Base-by-base conservation (phyloP, 495 filamentous ascomycete genomes). In the Tuber aestivum region DNA sequence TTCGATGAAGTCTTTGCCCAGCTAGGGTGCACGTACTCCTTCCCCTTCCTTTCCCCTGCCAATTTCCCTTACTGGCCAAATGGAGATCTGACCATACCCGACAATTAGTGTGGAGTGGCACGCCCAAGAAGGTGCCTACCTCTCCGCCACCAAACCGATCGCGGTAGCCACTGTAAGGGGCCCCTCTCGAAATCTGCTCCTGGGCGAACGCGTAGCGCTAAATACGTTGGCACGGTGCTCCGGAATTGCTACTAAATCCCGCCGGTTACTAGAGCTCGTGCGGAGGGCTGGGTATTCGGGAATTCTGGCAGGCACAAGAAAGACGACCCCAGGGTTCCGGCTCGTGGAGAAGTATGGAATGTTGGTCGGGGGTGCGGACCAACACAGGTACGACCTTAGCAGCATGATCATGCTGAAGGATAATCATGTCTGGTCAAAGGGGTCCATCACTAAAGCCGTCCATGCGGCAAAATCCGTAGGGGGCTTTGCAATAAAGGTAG, bases 331-430 rank as follows among this genome's bases (percentile, higher is more conserved):
- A 0, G 95, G 96, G 0, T 98, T 98, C 85, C 88, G 95, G 5
- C 86, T 99, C 14, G 94, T 98, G 3, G 95, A 99, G 86, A 99
- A 99, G 86, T 99, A 98, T 83, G 95, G 93, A 71, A 97, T 99
- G 90, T 85, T 97, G 21, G 90, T 97, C 21, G 95, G 94, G 32
- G 96, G 96, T 27, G 92, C 91, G 44, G 95, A 99, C 83, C 89
- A 91, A 1, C 96, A 99, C 83, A 88, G 95, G 21, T 92, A 97
- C 84, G 96, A 98, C 84, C 85, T 99, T 50, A 93, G 91, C 77
- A 87, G 90, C 68, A 98, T 99, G 95, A 93, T 92, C 38, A 99
- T 99, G 95, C 87, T 99, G 71, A 99, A 99, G 86, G 95, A 99
- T 84, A 99, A 99, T 83, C 95, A 99, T 83, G 90, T 99, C 41